Evolutionary conservation across 441 rosid species (phyloP), one percentile per base, ranked within the genome.

Genomic region (Gossypium gossypioides): DNA sequence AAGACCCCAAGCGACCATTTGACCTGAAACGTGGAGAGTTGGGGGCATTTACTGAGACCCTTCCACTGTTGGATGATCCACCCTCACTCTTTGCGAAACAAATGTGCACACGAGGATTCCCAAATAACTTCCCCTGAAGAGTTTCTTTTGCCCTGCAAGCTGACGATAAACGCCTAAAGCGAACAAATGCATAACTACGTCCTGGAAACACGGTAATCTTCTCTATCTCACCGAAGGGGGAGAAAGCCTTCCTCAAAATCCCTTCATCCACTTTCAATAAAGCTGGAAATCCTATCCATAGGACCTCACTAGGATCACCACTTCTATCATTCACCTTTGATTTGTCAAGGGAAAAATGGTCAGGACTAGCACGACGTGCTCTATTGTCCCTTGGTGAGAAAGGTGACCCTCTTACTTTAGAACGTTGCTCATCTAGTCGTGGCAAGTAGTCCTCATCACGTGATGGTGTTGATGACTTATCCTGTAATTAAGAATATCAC

Each of bases 171-270:
- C 74, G 84, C 75, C 86, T 82, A 83, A 90, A 94, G 34, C 85
- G 92, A 78, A 94, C 91, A 82, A 94, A 94, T 74, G 99, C 99
- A 82, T 92, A 94, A 80, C 97, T 94, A 69, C 97, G 97, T 72
- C 99, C 97, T 24, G 97, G 96, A 83, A 94, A 90, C 64, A 86
- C 88, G 6, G 96, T 85, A 54, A 94, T 84, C 84, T 86, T 94
- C 63, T 87, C 90, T 74, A 92, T 78, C 77, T 94, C 98, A 76
- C 98, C 98, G 75, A 89, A 94, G 42, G 97, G 92, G 4, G 89
- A 84, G 80, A 94, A 92, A 25, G 91, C 94, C 77, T 88, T 86
- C 76, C 89, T 83, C 81, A 94, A 83, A 79, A 87, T 81, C 61
- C 71, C 60, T 72, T 94, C 99, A 78, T 94, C 97, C 66, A 94